These are phyloP conservation scores for Yarrowia deformans DNA, from an alignment of 805 yeast genomes.

Conservation along the genomic window DNA sequence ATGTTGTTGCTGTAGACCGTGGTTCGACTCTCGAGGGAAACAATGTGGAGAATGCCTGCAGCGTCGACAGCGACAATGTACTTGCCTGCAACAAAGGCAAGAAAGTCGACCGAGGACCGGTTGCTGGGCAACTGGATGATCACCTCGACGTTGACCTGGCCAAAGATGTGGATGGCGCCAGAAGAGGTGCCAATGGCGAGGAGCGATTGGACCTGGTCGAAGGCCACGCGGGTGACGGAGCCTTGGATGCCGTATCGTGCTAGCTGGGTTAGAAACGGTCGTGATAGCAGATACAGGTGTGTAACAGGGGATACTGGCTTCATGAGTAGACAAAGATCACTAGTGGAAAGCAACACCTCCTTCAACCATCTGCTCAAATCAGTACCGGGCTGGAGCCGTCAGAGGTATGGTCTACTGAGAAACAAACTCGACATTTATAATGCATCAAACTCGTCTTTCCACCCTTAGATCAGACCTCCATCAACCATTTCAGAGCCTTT, in stretches of 20 bases:
- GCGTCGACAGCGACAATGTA: slow-evolving; percentile 78
- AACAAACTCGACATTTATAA: no score
- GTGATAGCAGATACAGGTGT: no score
- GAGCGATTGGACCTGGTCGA: slow-evolving; percentile 87
- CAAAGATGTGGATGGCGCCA: slow-evolving; percentile 79
- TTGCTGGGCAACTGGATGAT: slow-evolving; percentile 60
- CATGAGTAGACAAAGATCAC: no score
- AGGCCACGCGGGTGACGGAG: slow-evolving; percentile 69
- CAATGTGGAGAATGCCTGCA: slow-evolving; percentile 66
- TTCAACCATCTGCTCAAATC: no score
- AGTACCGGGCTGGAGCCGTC: no score
- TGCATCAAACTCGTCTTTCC: no score
- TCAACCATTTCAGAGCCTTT: no score
- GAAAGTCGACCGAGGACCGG: slow-evolving; percentile 50
- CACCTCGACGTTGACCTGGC: slow-evolving; percentile 80
- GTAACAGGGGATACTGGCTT: no score
- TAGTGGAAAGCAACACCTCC: no score
- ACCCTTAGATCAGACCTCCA: no score
- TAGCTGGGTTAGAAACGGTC: slow-evolving; percentile 44
- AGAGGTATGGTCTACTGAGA: no score
- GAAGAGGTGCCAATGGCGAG: slow-evolving; percentile 78
- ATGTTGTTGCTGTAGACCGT: slow-evolving; percentile 67
- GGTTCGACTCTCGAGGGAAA: slow-evolving; percentile 70
- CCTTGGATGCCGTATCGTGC: slow-evolving; percentile 68
- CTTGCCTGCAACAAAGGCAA: slow-evolving; percentile 79